Evolutionary conservation across 2,329 filamentous ascomycete species (phyloP).

Genomic region (Colletotrichum viniferum): DNA sequence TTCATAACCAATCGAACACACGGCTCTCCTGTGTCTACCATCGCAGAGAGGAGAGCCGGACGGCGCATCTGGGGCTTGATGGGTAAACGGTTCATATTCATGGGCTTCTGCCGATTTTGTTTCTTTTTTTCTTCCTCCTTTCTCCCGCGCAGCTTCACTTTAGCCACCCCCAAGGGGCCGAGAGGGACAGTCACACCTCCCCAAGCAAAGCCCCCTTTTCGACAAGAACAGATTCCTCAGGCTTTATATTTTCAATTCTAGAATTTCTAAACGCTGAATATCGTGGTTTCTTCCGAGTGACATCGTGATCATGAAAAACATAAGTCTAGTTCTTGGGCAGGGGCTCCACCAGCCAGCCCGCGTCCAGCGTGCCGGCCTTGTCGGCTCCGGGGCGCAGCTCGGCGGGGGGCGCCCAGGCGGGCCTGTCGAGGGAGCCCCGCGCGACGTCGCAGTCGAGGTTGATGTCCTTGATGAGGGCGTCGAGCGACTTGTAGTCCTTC

Average conservation of each 20-base stretch:
- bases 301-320: background rate
- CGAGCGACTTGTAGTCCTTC: constrained; percentile 83
- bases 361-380: constrained; percentile 36
- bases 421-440: constrained; percentile 70
- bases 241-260: background rate
- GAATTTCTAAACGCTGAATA: background rate
- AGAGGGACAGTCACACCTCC: background rate
- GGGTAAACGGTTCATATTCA: background rate
- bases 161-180: background rate
- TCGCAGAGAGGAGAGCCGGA: background rate
- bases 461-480: constrained; percentile 88
- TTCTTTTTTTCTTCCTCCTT: background rate
- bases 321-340: background rate
- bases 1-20: background rate
- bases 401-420: constrained; percentile 58
- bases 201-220: background rate
- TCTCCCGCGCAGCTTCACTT: background rate
- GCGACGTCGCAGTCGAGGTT: constrained; percentile 86
- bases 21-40: background rate
- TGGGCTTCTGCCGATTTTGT: background rate
- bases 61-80: constrained; percentile 6
- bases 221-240: background rate
- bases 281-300: constrained; percentile 8
- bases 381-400: constrained; percentile 25
- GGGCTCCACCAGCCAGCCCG: constrained; percentile 42